Base-by-base conservation (phyloP, 148 eudicot genomes). In the Amaranthus cruentus region DNA sequence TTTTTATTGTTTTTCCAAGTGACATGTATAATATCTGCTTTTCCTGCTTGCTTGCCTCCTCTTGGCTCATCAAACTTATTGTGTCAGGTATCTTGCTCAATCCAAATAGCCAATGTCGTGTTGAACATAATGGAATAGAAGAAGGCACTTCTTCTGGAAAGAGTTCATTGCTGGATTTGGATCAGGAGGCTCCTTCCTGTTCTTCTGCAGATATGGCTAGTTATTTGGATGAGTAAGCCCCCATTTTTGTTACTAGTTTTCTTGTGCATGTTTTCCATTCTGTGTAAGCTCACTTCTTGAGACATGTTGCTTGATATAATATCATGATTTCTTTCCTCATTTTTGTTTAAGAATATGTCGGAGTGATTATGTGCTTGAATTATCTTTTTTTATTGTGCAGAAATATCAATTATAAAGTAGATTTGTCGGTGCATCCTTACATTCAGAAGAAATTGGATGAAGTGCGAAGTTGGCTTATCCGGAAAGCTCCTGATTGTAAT, bases 361-460 rank as follows among this genome's bases (percentile, higher is more conserved):
- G 44, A 69, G 7, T 54, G 51, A 74, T 38, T 67, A 15, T 50
- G 59, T 13, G 72, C 21, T 42, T 70, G 55, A 51, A 38, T 18
- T 28, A 28, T 28, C 5, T 68, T 49, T 8, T 69, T 44, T 43
- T 73, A n/a, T 62, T 46, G 56, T 84, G 78, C 87, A 94, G 98
- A 74, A 82, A 75, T 71, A 55, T 76, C 11, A 84, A 82, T 64
- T 63, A 72, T 42, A 76, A 72, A 61, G 68, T 82, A 53, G 58
- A 76, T 70, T 83, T 88, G 70, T 87, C 79, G 62, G 76, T 92
- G 72, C 93, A 90, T 74, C 94, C 96, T 13, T 81, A 80, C 70
- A 75, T 87, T 64, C 79, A 72, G 73, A 80, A 82, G 68, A 82
- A 80, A 73, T 67, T 89, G 68, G 75, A 73, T 70, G 87, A 85